phyloP scores from a whole-genome alignment of 2,329 filamentous ascomycete genomes.

The Diaporthe vexans region DNA sequence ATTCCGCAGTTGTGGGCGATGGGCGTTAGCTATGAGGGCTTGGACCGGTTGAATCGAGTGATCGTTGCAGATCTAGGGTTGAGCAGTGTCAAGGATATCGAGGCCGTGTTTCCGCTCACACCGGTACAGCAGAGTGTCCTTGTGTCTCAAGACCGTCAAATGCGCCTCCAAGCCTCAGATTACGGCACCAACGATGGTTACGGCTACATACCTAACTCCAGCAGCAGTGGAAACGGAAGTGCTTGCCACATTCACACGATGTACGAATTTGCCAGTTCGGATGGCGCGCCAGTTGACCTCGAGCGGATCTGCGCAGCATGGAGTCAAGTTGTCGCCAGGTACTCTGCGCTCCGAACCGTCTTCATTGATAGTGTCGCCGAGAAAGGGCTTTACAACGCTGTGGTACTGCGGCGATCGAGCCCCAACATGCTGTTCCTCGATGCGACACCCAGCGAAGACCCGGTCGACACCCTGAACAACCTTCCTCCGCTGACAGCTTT shows the following conservation, averaged over 20 bases:
- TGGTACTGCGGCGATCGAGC: slow-evolving; percentile 62
- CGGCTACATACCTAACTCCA: slow-evolving; percentile 32
- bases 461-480: slow-evolving; percentile 55
- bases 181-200: slow-evolving; percentile 15
- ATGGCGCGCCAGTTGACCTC: slow-evolving; percentile 57
- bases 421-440: slow-evolving; percentile 69
- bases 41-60: slow-evolving; percentile 59
- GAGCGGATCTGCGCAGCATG: slow-evolving; percentile 63
- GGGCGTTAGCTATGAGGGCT: slow-evolving; percentile 56
- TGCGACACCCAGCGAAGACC: slow-evolving; percentile 55
- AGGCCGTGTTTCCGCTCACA: slow-evolving; percentile 64
- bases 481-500: slow-evolving; percentile 57
- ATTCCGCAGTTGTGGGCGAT: slow-evolving; percentile 61
- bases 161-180: slow-evolving; percentile 32
- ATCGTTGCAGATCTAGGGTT: slow-evolving; percentile 58
- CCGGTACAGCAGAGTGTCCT: slow-evolving; percentile 64
- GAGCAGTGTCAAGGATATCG: slow-evolving; percentile 59
- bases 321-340: slow-evolving; percentile 61
- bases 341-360: slow-evolving; percentile 63
- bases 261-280: slow-evolving; percentile 60
- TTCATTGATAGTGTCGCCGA: slow-evolving; percentile 66
- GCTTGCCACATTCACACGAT: slow-evolving; percentile 60
- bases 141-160: slow-evolving; percentile 57
- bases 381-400: slow-evolving; percentile 64
- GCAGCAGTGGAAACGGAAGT: slow-evolving; percentile 48